Percentiles rank a stretch among this genome's conserved stretches.
These are phyloP conservation scores for Pseudogymnoascus destructans DNA, from an alignment of 2,329 filamentous ascomycete genomes.

Conservation along the genomic window DNA sequence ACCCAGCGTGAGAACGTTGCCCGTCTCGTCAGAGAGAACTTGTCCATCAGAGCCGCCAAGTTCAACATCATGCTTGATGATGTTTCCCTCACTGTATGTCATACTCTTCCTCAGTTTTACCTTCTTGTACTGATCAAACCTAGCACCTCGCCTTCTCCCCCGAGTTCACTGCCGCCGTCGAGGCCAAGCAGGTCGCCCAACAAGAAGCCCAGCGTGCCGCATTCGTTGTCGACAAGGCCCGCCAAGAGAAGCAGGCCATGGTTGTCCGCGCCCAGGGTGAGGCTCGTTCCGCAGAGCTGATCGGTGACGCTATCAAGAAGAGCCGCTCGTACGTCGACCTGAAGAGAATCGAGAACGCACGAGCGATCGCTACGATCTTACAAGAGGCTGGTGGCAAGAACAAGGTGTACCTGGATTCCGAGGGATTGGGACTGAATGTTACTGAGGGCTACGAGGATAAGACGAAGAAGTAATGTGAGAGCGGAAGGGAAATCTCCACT, in stretches of 20 bases:
- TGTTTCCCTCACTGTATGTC: constrained; percentile 79
- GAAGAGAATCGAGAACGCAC: constrained; percentile 94
- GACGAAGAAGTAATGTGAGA: constrained; percentile 33
- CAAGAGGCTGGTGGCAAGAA: constrained; percentile 81
- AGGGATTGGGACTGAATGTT: constrained; percentile 85
- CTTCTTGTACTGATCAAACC: constrained; percentile 2
- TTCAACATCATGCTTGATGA: constrained; percentile 98
- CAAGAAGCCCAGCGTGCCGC: constrained; percentile 96
- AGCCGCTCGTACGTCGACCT: constrained; percentile 91
- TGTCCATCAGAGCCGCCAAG: constrained; percentile 76
- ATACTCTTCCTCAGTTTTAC: background rate
- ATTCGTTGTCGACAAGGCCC: constrained; percentile 96
- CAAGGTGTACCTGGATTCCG: constrained; percentile 83
- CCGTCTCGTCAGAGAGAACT: constrained; percentile 79
- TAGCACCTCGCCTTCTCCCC: constrained; percentile 62
- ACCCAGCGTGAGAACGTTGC: constrained; percentile 98
- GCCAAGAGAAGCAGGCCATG: constrained; percentile 98
- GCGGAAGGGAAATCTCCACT: constrained; percentile 34
- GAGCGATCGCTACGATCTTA: constrained; percentile 73
- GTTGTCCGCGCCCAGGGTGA: constrained; percentile 98
- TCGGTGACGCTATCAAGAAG: constrained; percentile 99
- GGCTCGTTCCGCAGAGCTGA: constrained; percentile 91
- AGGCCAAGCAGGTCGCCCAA: constrained; percentile 62
- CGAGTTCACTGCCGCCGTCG: constrained; percentile 60
- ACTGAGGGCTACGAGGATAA: constrained; percentile 37